Percentiles rank a stretch among this genome's conserved stretches.
Conservation (phyloP, 169 alveolate genomes). For the Plasmodium fragile region DNA sequence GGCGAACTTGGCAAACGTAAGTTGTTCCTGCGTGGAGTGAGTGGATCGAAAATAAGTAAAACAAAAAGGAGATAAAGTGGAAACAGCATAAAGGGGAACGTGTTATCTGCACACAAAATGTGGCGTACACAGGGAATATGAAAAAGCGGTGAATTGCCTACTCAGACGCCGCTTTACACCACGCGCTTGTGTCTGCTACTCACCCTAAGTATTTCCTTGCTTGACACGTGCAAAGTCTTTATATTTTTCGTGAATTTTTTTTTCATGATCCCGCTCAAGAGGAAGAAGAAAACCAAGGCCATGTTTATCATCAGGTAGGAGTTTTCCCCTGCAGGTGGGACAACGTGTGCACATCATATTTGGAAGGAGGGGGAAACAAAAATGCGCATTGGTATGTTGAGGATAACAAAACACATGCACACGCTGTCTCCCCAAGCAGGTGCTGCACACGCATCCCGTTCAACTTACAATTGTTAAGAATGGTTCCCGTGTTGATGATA, state of each 20-base stretch:
- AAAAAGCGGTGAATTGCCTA: not conserved
- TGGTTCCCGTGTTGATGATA: constrained; percentile 29
- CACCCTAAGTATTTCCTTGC: constrained; percentile 70
- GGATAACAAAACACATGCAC: not conserved
- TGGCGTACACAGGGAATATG: not conserved
- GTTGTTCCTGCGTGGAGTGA: constrained; percentile 25
- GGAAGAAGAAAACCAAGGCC: constrained; percentile 24
- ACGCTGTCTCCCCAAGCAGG: not conserved
- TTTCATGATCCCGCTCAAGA: constrained; percentile 62
- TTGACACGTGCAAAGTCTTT: constrained; percentile 45
- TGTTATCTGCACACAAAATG: not conserved
- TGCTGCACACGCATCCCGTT: not conserved
- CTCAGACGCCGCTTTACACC: not conserved
- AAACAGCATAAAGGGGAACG: not conserved
- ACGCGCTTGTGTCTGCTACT: not conserved
- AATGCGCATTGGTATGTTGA: not conserved
- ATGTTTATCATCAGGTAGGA: constrained; percentile 37
- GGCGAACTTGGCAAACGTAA: constrained; percentile 65
- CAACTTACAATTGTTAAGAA: constrained; percentile 37
- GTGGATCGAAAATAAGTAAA: not conserved
- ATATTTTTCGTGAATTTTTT: constrained; percentile 58
- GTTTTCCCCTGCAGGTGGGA: constrained; percentile 44
- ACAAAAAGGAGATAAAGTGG: not conserved
- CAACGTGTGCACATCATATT: not conserved
- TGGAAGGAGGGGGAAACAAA: not conserved